phyloP scores from a whole-genome alignment of 129 eudicot genomes.

The Lactuca saligna region DNA sequence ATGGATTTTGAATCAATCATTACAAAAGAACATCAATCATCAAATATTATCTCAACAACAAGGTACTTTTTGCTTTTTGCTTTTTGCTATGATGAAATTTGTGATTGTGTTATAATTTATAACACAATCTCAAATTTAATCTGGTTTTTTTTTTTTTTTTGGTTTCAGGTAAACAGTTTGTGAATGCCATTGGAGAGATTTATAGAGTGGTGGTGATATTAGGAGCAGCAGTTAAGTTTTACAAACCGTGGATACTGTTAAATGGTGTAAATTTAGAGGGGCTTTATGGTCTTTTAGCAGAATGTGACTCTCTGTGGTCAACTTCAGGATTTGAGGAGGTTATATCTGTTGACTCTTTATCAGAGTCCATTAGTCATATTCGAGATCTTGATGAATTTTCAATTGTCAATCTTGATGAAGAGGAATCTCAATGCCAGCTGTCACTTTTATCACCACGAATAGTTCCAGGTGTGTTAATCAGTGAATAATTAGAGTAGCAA shows the following conservation, averaged over 20 bases:
- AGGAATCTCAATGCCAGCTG: slow-evolving; percentile 51
- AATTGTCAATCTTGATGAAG: slow-evolving; percentile 38
- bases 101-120: neutral
- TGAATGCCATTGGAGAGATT: slow-evolving; percentile 74
- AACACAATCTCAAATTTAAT: neutral
- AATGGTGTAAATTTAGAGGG: slow-evolving; percentile 33
- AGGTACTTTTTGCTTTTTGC: slow-evolving; percentile 43
- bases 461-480: slow-evolving; percentile 52
- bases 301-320: slow-evolving; percentile 68
- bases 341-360: slow-evolving; percentile 35
- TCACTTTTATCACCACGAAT: slow-evolving; percentile 51
- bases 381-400: slow-evolving; percentile 46
- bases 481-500: too few relatives aligned
- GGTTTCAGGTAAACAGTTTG: slow-evolving; percentile 50
- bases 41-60: slow-evolving; percentile 49
- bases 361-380: slow-evolving; percentile 54
- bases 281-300: slow-evolving; percentile 52
- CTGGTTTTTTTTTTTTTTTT: neutral
- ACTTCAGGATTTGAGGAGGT: slow-evolving; percentile 69
- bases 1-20: slow-evolving; percentile 58
- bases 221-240: slow-evolving; percentile 58
- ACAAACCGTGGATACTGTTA: slow-evolving; percentile 62
- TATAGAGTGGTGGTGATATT: slow-evolving; percentile 63
- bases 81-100: neutral
- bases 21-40: slow-evolving; percentile 46